Evolutionary conservation across 768 basidiomycete genomes (phyloP).

Genomic region (Boletellus ananiceps): DNA sequence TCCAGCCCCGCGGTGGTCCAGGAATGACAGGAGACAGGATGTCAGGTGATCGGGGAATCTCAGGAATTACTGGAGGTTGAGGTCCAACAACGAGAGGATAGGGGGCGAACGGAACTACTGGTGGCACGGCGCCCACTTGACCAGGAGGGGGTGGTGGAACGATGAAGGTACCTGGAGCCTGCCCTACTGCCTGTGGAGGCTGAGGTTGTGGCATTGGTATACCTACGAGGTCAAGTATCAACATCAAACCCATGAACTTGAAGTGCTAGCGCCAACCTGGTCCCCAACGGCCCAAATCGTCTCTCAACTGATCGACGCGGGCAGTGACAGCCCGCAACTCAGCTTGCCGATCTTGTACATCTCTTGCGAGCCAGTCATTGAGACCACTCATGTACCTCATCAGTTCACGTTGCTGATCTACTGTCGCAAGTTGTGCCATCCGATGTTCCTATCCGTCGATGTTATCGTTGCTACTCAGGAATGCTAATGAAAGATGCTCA

Average conservation of each 20-base stretch:
- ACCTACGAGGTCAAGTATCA: constrained; percentile 11
- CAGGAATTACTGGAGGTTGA: constrained; percentile 24
- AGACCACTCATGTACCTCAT: constrained; percentile 75
- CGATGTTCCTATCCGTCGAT: constrained; percentile 59
- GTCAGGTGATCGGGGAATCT: constrained; percentile 3
- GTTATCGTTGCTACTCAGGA: constrained; percentile 5
- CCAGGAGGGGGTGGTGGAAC: constrained; percentile 22
- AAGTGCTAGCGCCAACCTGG: constrained; percentile 29
- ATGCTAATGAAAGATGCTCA: constrained; percentile 28
- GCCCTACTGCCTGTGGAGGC: constrained; percentile 12
- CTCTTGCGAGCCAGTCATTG: constrained; percentile 76
- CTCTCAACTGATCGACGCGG: constrained; percentile 48
- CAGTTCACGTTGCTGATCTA: constrained; percentile 75
- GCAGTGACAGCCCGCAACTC: constrained; percentile 65
- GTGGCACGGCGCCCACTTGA: constrained; percentile 11
- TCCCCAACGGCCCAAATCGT: constrained; percentile 41
- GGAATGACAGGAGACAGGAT: constrained; percentile 25
- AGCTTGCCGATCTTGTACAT: constrained; percentile 72
- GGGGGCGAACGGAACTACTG: constrained; percentile 11
- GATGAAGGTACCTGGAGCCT: constrained; percentile 14
- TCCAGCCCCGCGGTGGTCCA: constrained; percentile 23
- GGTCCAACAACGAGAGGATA: constrained; percentile 5
- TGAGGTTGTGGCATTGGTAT: constrained; percentile 26
- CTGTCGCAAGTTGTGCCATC: constrained; percentile 63
- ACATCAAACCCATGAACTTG: background rate